Evolutionary conservation across 192 early-diverging fungal genomes (phyloP), one percentile per base, ranked within the genome.

Genomic region (Backusella mclennaniae): DNA sequence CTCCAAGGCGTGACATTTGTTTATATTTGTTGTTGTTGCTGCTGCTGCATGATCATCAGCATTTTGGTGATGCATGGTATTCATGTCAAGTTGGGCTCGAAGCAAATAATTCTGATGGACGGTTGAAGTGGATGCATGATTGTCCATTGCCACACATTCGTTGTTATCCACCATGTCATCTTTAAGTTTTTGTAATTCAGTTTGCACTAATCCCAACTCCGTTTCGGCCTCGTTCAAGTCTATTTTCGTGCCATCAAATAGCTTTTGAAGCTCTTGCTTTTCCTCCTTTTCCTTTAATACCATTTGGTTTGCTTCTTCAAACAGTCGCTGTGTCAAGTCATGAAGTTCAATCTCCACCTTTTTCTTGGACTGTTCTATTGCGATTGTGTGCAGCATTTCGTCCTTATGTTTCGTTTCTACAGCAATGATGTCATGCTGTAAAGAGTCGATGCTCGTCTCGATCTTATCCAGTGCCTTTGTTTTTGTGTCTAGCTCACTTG

Each of bases 291-390:
- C 94, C 12, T 83, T 78, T 1, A 90, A 89, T 9, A 97, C 94
- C 90, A 97, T 90, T 4, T 84, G 85, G 68, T 97, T 96, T 3
- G 95, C 97, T 80, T 97, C 94, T 69, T 96, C 94, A 82, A 98
- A 96, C 23, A 98, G 81, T 36, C 88, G 88, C 33, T 88, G 86
- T 15, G 93, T 95, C 39, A 98, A 83, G 35, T 97, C 95, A 76
- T 97, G 96, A 9, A 98, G 84, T 80, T 98, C 97, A 6, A 88
- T 88, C 84, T 97, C 92, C 6, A 97, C 89, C 14, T 89, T 85
- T 76, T 97, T 92, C 66, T 94, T 96, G 42, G 93, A 91, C 70
- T 92, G 88, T 67, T 96, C 92, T 69, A 98, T 86, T 79, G 95
- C 93, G 0, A 90, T 89, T 0, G 90, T 88, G 74, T 91, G 89